Base-by-base conservation (phyloP, 202 grass and related monocot species). In the Brachypodium distachyon region DNA sequence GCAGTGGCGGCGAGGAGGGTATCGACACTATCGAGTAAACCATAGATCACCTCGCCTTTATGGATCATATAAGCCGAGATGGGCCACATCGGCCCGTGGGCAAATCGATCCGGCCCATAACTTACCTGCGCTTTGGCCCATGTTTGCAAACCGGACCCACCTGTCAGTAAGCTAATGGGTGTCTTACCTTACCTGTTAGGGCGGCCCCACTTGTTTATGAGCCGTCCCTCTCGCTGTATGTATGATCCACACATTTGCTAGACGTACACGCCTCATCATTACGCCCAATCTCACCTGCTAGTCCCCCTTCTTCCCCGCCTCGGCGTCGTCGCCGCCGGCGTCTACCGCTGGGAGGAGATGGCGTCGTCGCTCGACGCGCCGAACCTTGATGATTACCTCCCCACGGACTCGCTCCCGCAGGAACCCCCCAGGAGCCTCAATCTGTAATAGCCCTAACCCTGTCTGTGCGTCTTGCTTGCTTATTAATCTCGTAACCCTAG, bases 321-420 rank as follows among this genome's bases (percentile, higher is more conserved):
- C 80, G 74, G 74, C 67, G 79, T 6, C 29, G 36, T 49, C 76
- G 67, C 42, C 76, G 59, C n/a, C 78, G 39, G 33, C 58, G 58
- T 50, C 49, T 18, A 34, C 61, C 37, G 53, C 42, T 17, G 17
- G 38, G 13, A 7, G 76, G 29, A 27, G 28, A 92, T 92, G 84
- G 86, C 81, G 25, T 84, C 79, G 31, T 70, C 90, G 29, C 87
- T 97, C 28, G 82, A 97, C 85, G 87, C 80, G 61, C 87, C 87
- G 4, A 97, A 94, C 83, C 83, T 97, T 18, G 95, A 97, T 78
- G 91, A 94, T 17, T 94, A 97, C 84, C 94, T 97, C 11, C 82
- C 89, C 34, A 23, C 87, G 1, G 96, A 99, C 73, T 75, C 89
- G 54, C 90, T 92, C 70, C 85, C 70, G 75, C 68, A 67, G 77